These are phyloP conservation scores for Cyberlindnera suaveolens DNA, from an alignment of 805 yeast genomes.

Conservation along the genomic window DNA sequence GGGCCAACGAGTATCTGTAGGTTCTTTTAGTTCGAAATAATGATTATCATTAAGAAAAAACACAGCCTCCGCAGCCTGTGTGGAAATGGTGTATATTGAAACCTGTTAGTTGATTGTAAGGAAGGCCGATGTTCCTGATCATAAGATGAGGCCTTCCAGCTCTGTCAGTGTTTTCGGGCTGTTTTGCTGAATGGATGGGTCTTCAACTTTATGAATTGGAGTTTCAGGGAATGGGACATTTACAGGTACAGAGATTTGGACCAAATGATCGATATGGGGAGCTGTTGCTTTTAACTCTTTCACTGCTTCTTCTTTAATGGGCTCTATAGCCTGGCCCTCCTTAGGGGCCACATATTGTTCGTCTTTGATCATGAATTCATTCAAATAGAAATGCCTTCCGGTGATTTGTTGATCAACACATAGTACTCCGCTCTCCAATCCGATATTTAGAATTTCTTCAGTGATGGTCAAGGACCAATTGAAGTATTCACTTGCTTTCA, in stretches of 20 bases:
- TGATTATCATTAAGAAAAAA: not conserved
- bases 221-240: not conserved
- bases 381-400: conserved; percentile 59
- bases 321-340: no score
- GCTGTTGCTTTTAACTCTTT: conserved; percentile 1
- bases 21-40: not conserved
- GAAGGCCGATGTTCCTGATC: not conserved
- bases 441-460: conserved; percentile 54
- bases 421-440: conserved; percentile 49
- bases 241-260: not conserved
- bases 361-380: conserved; percentile 24
- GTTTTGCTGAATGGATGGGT: not conserved
- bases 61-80: not conserved
- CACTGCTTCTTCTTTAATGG: not conserved
- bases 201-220: not conserved
- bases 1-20: not conserved
- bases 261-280: not conserved
- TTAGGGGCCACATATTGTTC: not conserved
- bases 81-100: no score
- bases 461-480: conserved; percentile 66
- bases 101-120: no score
- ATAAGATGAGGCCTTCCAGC: conserved; percentile 16
- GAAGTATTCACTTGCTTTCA: conserved; percentile 29
- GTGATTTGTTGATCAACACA: conserved; percentile 64
- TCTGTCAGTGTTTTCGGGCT: conserved; percentile 7